phyloP scores from a whole-genome alignment of 1,284 basidiomycete genomes.

The Moesziomyces sp. region DNA sequence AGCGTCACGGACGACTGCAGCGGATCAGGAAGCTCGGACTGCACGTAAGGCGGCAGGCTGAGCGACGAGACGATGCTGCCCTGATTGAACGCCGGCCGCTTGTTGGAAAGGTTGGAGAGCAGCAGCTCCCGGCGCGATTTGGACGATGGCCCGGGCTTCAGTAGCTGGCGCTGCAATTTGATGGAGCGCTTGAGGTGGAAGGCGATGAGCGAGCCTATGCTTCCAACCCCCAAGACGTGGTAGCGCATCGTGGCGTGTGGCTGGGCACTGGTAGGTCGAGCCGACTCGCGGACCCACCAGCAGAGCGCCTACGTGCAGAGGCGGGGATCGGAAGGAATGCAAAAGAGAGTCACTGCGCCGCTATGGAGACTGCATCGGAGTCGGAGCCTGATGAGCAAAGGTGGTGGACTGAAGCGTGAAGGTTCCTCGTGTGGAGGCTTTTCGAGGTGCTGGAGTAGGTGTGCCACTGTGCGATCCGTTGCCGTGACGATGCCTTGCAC shows the following conservation, averaged over 20 bases:
- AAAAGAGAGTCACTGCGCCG: background rate
- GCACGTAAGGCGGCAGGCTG: conserved; percentile 43
- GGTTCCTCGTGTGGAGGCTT: too few relatives aligned
- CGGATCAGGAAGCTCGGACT: conserved; percentile 41
- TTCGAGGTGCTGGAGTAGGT: too few relatives aligned
- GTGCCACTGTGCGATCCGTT: too few relatives aligned
- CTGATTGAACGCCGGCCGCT: conserved; percentile 18
- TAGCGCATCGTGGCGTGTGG: conserved; percentile 52
- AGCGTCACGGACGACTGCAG: conserved; percentile 47
- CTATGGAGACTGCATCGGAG: background rate
- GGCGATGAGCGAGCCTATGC: conserved; percentile 63
- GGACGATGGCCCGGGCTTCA: conserved; percentile 27
- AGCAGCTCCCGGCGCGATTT: conserved; percentile 30
- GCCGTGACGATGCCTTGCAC: too few relatives aligned
- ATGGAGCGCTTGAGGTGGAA: conserved; percentile 59
- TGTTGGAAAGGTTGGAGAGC: conserved; percentile 46
- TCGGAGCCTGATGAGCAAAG: too few relatives aligned
- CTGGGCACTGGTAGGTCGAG: background rate
- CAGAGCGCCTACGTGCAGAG: background rate
- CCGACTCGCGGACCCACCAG: background rate
- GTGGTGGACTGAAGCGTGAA: too few relatives aligned
- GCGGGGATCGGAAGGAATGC: background rate
- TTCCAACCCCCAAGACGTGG: conserved; percentile 65
- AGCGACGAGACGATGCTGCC: conserved; percentile 42
- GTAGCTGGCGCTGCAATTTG: conserved; percentile 40